Evolutionary conservation across 1,284 basidiomycete genomes (phyloP).

Genomic region (Cryptococcus hybrid): DNA sequence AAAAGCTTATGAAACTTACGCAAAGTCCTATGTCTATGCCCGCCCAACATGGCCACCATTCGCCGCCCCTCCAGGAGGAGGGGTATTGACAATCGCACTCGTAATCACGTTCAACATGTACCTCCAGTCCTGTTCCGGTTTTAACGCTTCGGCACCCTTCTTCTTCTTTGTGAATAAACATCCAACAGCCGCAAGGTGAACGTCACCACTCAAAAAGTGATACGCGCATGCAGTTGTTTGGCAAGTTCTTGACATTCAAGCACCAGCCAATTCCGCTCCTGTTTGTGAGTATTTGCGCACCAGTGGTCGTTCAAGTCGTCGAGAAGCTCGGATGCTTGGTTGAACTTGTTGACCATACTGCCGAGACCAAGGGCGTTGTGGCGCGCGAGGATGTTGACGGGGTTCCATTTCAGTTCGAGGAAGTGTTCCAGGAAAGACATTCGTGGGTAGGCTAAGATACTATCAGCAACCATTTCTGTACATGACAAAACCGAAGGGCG

Average conservation of each 20-base stretch:
- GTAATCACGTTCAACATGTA: slow-evolving; percentile 74
- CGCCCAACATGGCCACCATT: slow-evolving; percentile 76
- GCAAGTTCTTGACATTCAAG: slow-evolving; percentile 73
- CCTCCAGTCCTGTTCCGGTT: slow-evolving; percentile 63
- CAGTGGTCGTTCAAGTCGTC: slow-evolving; percentile 94
- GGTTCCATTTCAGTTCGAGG: slow-evolving; percentile 79
- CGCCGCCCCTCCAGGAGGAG: slow-evolving; percentile 73
- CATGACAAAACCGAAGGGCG: slow-evolving; percentile 3
- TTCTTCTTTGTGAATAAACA: slow-evolving; percentile 61
- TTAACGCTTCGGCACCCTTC: slow-evolving; percentile 10
- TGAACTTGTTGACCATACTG: slow-evolving; percentile 85
- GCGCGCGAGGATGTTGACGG: slow-evolving; percentile 66
- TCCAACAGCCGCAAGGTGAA: slow-evolving; percentile 83
- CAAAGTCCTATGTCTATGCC: slow-evolving; percentile 79
- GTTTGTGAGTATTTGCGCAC: slow-evolving; percentile 80
- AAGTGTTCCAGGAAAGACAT: slow-evolving; percentile 75
- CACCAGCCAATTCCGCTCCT: slow-evolving; percentile 88
- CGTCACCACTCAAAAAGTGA: slow-evolving; percentile 86
- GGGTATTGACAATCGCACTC: slow-evolving; percentile 55
- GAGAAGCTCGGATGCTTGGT: slow-evolving; percentile 82
- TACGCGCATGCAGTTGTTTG: slow-evolving; percentile 59
- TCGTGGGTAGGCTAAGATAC: slow-evolving; percentile 71
- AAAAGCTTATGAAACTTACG: slow-evolving; percentile 54
- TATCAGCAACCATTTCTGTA: slow-evolving; percentile 46
- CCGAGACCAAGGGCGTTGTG: slow-evolving; percentile 60